phyloP scores from a whole-genome alignment of 192 early-diverging fungal genomes.

The Coemansia sp. region DNA sequence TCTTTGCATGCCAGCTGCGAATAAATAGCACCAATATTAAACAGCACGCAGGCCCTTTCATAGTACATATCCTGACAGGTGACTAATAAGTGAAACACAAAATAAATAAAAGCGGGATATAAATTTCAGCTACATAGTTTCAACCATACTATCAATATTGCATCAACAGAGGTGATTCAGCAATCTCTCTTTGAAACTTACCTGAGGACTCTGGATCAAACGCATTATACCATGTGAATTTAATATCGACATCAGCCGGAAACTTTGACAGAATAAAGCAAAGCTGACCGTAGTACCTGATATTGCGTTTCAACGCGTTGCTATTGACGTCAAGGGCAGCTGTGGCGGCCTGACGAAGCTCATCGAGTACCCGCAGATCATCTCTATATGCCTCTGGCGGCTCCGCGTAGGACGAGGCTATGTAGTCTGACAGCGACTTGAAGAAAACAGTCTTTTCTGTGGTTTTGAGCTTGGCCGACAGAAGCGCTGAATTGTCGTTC shows the following conservation, averaged over 20 bases:
- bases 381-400: slow-evolving; percentile 83
- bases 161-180: too few species aligned
- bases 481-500: slow-evolving; percentile 35
- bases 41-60: slow-evolving; percentile 82
- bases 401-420: slow-evolving; percentile 77
- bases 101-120: background rate
- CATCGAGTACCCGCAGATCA: slow-evolving; percentile 81
- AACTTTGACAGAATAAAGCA: slow-evolving; percentile 83
- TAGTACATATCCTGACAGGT: slow-evolving; percentile 73
- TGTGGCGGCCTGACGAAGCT: slow-evolving; percentile 70
- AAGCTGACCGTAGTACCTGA: slow-evolving; percentile 82
- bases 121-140: too few species aligned
- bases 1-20: slow-evolving; percentile 75
- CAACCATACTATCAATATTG: too few species aligned
- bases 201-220: slow-evolving; percentile 57
- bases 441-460: slow-evolving; percentile 39
- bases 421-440: slow-evolving; percentile 62
- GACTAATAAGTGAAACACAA: slow-evolving; percentile 9
- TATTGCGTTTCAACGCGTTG: slow-evolving; percentile 66
- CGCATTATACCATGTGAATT: slow-evolving; percentile 32
- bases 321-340: slow-evolving; percentile 59
- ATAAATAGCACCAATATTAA: slow-evolving; percentile 85
- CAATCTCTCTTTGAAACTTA: background rate
- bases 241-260: slow-evolving; percentile 72
- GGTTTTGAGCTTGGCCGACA: slow-evolving; percentile 41